Base-by-base conservation (phyloP, 2,329 filamentous ascomycete species). In the Aureobasidium sp. region DNA sequence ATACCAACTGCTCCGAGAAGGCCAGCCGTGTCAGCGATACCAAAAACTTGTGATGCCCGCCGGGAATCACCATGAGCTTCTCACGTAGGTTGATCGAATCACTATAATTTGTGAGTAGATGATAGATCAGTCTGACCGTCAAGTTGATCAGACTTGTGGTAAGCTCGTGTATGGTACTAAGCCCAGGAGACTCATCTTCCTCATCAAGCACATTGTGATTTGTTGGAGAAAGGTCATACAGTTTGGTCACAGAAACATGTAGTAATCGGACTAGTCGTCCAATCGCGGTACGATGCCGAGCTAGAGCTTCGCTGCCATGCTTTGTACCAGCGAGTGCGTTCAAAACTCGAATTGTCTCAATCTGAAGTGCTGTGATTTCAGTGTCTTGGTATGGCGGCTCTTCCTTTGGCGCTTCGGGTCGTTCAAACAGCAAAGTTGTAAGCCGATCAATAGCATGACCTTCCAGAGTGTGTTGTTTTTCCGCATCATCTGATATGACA, bases 21-120 rank as follows among this genome's bases (percentile, higher is more conserved):
- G 88, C 89, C n/a, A 97, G 71, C 37, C 91, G 74, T 0, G 88
- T 90, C 39, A 98, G 72, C 2, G 83, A 82, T 8, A 96, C 79
- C 1, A 94, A 74, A 62, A 94, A 91, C 49, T 90, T 89, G 63
- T 95, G 89, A 48, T 81, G 80, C 0, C 84, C 87, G 3, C 88
- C 88, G 4, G 81, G 77, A 0, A 87, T 79, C 7, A 79, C 78
- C 0, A 78, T 76, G 4, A 95, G 74, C 66, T 91, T 94, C 44
- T 79, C 77, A 44, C 82, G 78, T 57, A 94, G 80, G 59, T 91
- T 69, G 60, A 84, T 74, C 21, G 75, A 70, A 17, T 78, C 71
- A 4, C 85, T 78, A 63, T 90, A 58, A 3, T 61, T 62, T 12
- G 50, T 54, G 12, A 81, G 70, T 14, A 87, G 68, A 55, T 80